These are phyloP conservation scores for Teratosphaeria viscida DNA, from an alignment of 2,329 filamentous ascomycete genomes.

Conservation along the genomic window DNA sequence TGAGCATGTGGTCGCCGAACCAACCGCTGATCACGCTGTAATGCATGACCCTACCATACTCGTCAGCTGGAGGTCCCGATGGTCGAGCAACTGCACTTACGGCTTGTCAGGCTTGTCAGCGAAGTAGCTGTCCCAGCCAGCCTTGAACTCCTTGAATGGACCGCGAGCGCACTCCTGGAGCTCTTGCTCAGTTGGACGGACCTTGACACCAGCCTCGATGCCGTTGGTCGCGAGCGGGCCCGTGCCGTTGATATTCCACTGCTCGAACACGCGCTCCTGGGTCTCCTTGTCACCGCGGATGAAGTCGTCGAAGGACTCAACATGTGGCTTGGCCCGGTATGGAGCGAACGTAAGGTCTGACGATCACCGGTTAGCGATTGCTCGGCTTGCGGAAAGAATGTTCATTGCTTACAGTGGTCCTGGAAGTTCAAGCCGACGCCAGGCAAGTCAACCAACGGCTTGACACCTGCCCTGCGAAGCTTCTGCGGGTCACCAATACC, in stretches of 20 bases:
- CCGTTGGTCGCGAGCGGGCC: conserved; percentile 68
- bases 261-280: conserved; percentile 52
- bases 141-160: conserved; percentile 51
- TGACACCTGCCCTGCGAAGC: conserved; percentile 56
- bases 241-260: conserved; percentile 67
- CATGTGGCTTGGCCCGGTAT: conserved; percentile 62
- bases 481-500: conserved; percentile 62
- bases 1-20: conserved; percentile 44
- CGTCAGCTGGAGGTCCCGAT: conserved; percentile 1
- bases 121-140: conserved; percentile 73
- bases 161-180: conserved; percentile 58
- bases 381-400: neutral
- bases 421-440: conserved; percentile 70
- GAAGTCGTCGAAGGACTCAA: conserved; percentile 74
- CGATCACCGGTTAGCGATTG: neutral
- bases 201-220: conserved; percentile 69
- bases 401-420: conserved; percentile 44
- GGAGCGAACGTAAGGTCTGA: conserved; percentile 62
- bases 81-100: neutral
- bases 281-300: conserved; percentile 60
- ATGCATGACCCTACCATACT: conserved; percentile 55
- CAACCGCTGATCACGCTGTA: conserved; percentile 63
- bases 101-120: conserved; percentile 78
- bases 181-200: conserved; percentile 59
- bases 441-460: conserved; percentile 59